phyloP scores from a whole-genome alignment of 2,329 filamentous ascomycete species.

The Penicillium sp. region DNA sequence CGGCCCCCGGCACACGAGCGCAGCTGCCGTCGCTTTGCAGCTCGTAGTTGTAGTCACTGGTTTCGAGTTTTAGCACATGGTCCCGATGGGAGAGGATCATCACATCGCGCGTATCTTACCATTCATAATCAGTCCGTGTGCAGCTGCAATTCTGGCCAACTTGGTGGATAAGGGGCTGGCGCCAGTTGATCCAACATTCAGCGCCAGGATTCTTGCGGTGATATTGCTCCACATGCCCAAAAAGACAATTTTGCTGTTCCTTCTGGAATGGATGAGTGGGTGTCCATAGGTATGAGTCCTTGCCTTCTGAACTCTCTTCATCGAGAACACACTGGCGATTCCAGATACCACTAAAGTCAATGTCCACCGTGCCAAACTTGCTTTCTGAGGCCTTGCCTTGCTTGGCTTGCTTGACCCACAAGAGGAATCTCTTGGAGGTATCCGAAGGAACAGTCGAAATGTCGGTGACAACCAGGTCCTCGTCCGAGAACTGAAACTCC shows the following conservation, averaged over 20 bases:
- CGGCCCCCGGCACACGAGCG: slow-evolving; percentile 65
- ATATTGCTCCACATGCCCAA: slow-evolving; percentile 84
- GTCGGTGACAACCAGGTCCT: slow-evolving; percentile 66
- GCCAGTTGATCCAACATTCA: slow-evolving; percentile 74
- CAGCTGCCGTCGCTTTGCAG: slow-evolving; percentile 71
- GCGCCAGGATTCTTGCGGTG: slow-evolving; percentile 77
- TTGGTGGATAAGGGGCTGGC: slow-evolving; percentile 63
- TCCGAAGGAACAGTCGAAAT: slow-evolving; percentile 87
- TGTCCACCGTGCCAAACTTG: slow-evolving; percentile 65
- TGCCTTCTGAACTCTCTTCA: slow-evolving; percentile 53
- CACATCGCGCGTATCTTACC: too few relatives aligned
- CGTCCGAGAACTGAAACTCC: slow-evolving; percentile 65
- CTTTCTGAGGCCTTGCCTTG: slow-evolving; percentile 43
- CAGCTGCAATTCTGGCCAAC: slow-evolving; percentile 73
- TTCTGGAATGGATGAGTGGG: slow-evolving; percentile 74
- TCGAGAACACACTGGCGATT: slow-evolving; percentile 64
- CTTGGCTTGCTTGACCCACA: slow-evolving; percentile 66
- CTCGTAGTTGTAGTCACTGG: slow-evolving; percentile 88
- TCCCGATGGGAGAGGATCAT: too few relatives aligned
- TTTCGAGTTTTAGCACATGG: too few relatives aligned
- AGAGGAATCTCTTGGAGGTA: slow-evolving; percentile 80
- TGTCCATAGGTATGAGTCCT: slow-evolving; percentile 78
- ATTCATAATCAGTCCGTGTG: slow-evolving; percentile 82
- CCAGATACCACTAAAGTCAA: slow-evolving; percentile 81
- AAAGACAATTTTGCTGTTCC: slow-evolving; percentile 65